Conservation (phyloP, 23 red algal species). For the Gracilaria vermiculophylla region DNA sequence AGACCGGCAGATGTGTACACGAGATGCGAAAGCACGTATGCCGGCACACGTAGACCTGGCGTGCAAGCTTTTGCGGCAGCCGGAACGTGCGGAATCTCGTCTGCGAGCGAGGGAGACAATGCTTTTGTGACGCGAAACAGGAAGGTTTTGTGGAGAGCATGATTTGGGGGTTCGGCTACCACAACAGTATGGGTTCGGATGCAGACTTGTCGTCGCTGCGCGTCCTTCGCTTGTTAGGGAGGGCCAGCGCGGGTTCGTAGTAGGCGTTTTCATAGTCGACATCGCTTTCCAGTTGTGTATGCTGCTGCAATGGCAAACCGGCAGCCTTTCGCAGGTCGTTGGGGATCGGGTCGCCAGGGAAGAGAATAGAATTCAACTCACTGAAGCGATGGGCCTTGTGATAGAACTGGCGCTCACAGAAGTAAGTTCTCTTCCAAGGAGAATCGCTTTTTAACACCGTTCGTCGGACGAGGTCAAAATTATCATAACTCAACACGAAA, state of each 20-base stretch:
- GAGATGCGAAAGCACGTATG: background rate
- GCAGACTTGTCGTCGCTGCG: background rate
- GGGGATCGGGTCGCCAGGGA: constrained; percentile 68
- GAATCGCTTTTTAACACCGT: constrained; percentile 24
- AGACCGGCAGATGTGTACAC: background rate
- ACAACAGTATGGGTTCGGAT: constrained; percentile 17
- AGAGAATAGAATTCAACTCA: constrained; percentile 51
- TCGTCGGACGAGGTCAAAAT: constrained; percentile 49
- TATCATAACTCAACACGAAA: constrained; percentile 41
- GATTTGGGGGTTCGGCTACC: background rate
- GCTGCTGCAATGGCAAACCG: constrained; percentile 24
- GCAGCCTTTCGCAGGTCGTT: constrained; percentile 46
- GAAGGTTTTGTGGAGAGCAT: background rate
- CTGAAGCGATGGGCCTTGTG: constrained; percentile 63
- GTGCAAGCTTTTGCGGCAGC: constrained; percentile 49
- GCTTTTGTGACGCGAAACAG: constrained; percentile 7
- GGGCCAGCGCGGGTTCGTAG: background rate
- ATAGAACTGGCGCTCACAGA: constrained; percentile 70
- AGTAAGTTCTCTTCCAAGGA: constrained; percentile 27
- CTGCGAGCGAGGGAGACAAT: constrained; percentile 30
- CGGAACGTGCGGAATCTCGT: constrained; percentile 52
- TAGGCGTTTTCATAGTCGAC: constrained; percentile 23
- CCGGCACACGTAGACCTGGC: constrained; percentile 63
- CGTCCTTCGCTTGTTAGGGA: background rate
- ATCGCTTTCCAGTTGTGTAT: constrained; percentile 24